Evolutionary conservation across 2,329 filamentous ascomycete genomes (phyloP), one percentile per base, ranked within the genome.

Genomic region (Hypoxylon sp.): DNA sequence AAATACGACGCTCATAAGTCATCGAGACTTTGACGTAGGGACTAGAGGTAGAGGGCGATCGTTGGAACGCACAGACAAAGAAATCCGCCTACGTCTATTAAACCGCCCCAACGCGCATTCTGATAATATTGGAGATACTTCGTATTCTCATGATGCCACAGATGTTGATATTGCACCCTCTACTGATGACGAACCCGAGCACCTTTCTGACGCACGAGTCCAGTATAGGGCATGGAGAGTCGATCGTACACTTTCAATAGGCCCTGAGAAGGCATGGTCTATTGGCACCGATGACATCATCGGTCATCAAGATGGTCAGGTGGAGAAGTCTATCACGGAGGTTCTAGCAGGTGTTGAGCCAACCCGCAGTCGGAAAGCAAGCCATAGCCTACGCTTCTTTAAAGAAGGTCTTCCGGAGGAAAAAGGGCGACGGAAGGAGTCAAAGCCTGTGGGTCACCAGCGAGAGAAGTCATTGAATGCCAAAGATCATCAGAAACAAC

Each of bases 301-400:
- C 26, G 83, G 85, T 59, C 82, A 82, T 48, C 77, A 81, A 65
- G 84, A 87, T 68, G 88, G 88, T 0, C 82, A 88, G 71, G 88
- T 91, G 5, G 88, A 91, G 72, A 87, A 89, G 76, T 90, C 88
- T n/a, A 87, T 91, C 55, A 83, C 87, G 5, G 87, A 90, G 69
- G 87, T 86, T 29, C 82, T 90, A 75, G 84, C 87, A 17, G 88
- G 88, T 2, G 81, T 86, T n/a, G 88, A 90, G 73, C 87, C 83
- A 46, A 90, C 86, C 50, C 86, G 89, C 58, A 92, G 89, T 74
- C 86, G 89, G 71, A 91, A 91, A 78, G 86, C 89, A 42, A 91
- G 88, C 73, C 89, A 91, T 77, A 90, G 88, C 70, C 80, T 91
- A 64, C 84, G 89, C 1, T 89, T 91, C 73, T 91, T 91, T 81